These are phyloP conservation scores for Cadophora luteo-olivacea DNA, from an alignment of 2,329 filamentous ascomycete genomes.

Conservation along the genomic window DNA sequence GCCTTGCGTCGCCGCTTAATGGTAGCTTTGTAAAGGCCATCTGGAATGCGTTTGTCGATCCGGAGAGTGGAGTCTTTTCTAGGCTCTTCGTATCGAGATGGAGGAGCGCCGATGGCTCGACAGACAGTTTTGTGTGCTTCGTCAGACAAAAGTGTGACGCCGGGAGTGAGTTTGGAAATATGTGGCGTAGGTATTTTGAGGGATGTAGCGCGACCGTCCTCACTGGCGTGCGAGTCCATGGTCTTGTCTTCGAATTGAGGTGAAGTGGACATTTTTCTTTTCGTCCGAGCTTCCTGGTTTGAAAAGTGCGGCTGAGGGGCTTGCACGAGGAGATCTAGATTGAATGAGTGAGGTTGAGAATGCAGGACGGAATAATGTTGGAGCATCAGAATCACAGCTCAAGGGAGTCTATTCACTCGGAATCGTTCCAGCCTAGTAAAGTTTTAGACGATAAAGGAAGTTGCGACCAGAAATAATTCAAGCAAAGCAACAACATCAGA, in stretches of 20 bases:
- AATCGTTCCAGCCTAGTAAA: not conserved
- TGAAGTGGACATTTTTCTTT: slow-evolving; percentile 1
- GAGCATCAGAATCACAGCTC: too few relatives aligned
- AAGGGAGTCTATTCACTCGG: not conserved
- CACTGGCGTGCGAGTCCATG: slow-evolving; percentile 9
- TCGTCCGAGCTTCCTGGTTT: not conserved
- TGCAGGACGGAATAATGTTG: not conserved
- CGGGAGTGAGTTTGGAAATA: slow-evolving; percentile 3
- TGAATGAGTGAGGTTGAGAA: not conserved
- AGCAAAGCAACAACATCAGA: slow-evolving; percentile 1
- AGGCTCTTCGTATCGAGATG: slow-evolving; percentile 12
- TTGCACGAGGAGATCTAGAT: not conserved
- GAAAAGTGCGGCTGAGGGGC: not conserved
- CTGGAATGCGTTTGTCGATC: slow-evolving; percentile 15
- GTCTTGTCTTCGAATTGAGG: slow-evolving; percentile 2
- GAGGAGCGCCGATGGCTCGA: slow-evolving; percentile 23
- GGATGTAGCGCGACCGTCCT: not conserved
- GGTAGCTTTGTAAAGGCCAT: slow-evolving; percentile 32
- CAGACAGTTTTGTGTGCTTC: slow-evolving; percentile 19
- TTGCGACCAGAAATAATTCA: not conserved
- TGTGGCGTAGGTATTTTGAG: not conserved
- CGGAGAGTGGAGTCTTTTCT: not conserved
- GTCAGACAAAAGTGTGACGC: slow-evolving; percentile 13
- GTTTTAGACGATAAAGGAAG: not conserved
- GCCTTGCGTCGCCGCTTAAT: slow-evolving; percentile 19